Evolutionary conservation across 768 basidiomycete genomes (phyloP).

Genomic region (Mycena galopus): DNA sequence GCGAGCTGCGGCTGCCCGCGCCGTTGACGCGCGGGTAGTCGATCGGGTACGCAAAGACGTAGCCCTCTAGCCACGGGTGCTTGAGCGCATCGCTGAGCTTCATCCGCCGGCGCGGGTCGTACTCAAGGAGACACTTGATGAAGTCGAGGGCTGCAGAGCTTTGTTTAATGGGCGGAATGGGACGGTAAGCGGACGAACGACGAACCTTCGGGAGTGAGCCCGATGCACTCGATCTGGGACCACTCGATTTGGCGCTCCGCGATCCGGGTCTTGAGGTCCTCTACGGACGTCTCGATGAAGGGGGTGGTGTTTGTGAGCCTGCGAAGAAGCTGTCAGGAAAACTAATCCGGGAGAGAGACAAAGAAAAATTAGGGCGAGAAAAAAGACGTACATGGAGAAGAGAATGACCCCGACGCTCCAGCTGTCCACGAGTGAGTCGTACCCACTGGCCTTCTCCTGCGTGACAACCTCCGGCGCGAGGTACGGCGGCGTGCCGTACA

Average conservation of each 20-base stretch:
- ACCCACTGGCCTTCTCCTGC: slow-evolving; percentile 75
- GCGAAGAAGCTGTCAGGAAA: slow-evolving; percentile 27
- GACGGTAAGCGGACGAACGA: slow-evolving; percentile 4
- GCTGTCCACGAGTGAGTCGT: slow-evolving; percentile 91
- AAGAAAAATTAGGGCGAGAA: slow-evolving; percentile 7
- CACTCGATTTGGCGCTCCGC: slow-evolving; percentile 73
- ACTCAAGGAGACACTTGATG: slow-evolving; percentile 72
- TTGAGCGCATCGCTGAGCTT: slow-evolving; percentile 73
- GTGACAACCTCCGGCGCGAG: slow-evolving; percentile 93
- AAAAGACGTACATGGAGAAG: slow-evolving; percentile 81
- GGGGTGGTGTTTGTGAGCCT: slow-evolving; percentile 86
- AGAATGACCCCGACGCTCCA: slow-evolving; percentile 98
- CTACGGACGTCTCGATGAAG: slow-evolving; percentile 77
- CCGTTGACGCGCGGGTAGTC: slow-evolving; percentile 33
- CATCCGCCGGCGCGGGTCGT: slow-evolving; percentile 77
- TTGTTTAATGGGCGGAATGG: neutral
- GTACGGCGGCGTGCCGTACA: slow-evolving; percentile 97
- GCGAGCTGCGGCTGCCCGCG: slow-evolving; percentile 32
- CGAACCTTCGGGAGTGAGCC: neutral
- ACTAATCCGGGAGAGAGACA: neutral
- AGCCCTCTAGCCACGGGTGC: slow-evolving; percentile 80
- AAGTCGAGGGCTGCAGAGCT: slow-evolving; percentile 70
- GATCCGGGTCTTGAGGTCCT: slow-evolving; percentile 73
- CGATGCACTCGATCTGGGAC: slow-evolving; percentile 56
- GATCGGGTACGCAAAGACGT: slow-evolving; percentile 9